Conservation (phyloP, 2,329 filamentous ascomycete species). For the Calonectria henricotiae region DNA sequence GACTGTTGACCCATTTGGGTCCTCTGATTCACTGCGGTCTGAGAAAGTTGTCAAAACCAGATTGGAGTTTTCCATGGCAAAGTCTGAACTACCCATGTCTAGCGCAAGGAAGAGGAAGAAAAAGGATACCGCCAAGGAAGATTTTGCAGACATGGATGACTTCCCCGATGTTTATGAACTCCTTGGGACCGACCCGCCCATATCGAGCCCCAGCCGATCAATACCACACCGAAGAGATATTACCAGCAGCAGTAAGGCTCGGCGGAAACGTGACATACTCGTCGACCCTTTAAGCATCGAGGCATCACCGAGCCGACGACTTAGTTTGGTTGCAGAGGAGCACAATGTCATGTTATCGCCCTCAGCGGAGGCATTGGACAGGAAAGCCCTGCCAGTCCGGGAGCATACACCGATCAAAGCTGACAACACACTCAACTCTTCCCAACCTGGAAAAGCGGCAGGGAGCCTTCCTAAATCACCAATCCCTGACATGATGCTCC, state of each 20-base stretch:
- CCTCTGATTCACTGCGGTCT: constrained; percentile 58
- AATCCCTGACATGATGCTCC: constrained; percentile 21
- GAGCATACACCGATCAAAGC: constrained; percentile 35
- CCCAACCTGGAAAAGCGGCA: constrained; percentile 31
- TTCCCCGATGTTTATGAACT: constrained; percentile 72
- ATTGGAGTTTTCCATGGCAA: constrained; percentile 62
- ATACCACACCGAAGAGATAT: constrained; percentile 45
- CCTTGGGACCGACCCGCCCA: constrained; percentile 60
- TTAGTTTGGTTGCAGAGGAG: constrained; percentile 39
- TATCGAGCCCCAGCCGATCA: constrained; percentile 56
- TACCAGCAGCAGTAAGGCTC: constrained; percentile 42
- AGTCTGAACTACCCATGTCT: constrained; percentile 59
- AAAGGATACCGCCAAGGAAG: constrained; percentile 62
- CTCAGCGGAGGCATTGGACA: constrained; percentile 46
- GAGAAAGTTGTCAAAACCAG: constrained; percentile 61
- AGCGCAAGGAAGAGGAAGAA: constrained; percentile 70
- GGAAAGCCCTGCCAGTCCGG: constrained; percentile 32
- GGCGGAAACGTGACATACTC: constrained; percentile 42
- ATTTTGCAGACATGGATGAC: constrained; percentile 61
- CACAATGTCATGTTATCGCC: constrained; percentile 50
- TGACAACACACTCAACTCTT: constrained; percentile 27
- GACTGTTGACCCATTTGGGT: constrained; percentile 57
- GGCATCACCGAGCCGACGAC: constrained; percentile 37
- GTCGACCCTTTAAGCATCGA: constrained; percentile 12
- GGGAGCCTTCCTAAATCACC: constrained; percentile 32